Conservation (phyloP, 208 protist genomes). For the Leishmania braziliensis region DNA sequence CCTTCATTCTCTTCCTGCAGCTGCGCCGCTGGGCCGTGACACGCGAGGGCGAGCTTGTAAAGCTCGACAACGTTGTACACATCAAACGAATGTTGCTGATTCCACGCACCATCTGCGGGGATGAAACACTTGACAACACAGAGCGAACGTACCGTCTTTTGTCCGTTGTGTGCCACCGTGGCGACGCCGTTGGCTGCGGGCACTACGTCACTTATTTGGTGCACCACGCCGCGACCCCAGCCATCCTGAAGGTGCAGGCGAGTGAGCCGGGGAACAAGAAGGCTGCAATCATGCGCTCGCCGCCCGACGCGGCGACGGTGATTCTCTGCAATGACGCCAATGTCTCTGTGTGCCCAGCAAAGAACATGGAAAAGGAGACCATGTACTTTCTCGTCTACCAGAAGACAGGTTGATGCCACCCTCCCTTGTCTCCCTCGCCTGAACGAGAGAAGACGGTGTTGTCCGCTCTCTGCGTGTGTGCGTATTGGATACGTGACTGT, state of each 20-base stretch:
- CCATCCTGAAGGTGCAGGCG: conserved; percentile 22
- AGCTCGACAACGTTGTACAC: conserved; percentile 80
- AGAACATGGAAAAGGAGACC: conserved; percentile 51
- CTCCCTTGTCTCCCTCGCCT: neutral
- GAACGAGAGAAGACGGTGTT: neutral
- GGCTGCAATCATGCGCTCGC: conserved; percentile 7
- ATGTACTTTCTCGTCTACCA: conserved; percentile 86
- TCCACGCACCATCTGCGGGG: conserved; percentile 59
- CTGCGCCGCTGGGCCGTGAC: conserved; percentile 86
- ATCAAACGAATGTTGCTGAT: conserved; percentile 54
- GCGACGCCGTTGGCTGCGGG: conserved; percentile 44
- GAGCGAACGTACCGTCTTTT: conserved; percentile 69
- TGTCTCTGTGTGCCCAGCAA: conserved; percentile 28
- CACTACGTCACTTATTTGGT: conserved; percentile 86
- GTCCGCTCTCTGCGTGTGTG: neutral
- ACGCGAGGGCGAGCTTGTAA: conserved; percentile 79
- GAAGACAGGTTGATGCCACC: conserved; percentile 16
- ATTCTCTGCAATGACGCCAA: conserved; percentile 79
- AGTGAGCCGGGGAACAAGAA: conserved; percentile 3
- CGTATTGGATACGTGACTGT: neutral
- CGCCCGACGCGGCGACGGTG: conserved; percentile 24
- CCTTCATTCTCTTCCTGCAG: conserved; percentile 72
- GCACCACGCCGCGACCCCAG: conserved; percentile 42
- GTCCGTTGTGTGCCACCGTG: conserved; percentile 73
- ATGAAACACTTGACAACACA: conserved; percentile 38